Evolutionary conservation across 2,329 filamentous ascomycete species (phyloP).

Genomic region (Fusarium denticulatum): DNA sequence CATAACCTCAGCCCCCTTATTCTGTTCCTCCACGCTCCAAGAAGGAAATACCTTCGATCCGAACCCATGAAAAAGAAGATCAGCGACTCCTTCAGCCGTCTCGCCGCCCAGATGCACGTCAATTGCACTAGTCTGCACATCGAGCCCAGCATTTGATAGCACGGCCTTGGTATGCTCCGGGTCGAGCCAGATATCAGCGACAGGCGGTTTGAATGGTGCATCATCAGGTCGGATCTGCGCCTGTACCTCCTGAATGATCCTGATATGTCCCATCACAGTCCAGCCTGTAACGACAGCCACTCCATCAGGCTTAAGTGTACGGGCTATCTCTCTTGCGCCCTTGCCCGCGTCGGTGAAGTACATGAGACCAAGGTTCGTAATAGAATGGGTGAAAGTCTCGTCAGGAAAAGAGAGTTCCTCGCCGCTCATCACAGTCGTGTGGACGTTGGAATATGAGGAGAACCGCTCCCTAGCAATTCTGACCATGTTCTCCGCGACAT

Average conservation of each 20-base stretch:
- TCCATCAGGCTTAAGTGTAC: neutral
- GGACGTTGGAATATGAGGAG: fast-evolving
- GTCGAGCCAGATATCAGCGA: fast-evolving
- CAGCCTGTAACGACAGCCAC: fast-evolving
- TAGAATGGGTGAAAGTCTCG: neutral
- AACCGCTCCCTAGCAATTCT: neutral
- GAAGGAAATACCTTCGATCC: neutral
- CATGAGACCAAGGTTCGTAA: neutral
- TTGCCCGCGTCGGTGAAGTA: neutral
- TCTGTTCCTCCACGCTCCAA: neutral
- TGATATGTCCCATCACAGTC: neutral
- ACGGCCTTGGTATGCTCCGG: neutral
- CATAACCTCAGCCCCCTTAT: neutral
- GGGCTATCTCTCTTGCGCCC: neutral
- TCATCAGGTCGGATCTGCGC: neutral
- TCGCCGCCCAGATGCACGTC: neutral
- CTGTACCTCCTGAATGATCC: neutral
- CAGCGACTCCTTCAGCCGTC: neutral
- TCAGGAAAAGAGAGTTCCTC: neutral
- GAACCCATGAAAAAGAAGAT: neutral
- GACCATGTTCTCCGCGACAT: neutral
- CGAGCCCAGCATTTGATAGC: neutral
- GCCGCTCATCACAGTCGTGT: fast-evolving
- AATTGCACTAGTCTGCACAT: too few relatives aligned
- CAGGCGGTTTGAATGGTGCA: neutral